Conservation (phyloP, 192 early-diverging fungal species). For the Radiomyces spectabilis region DNA sequence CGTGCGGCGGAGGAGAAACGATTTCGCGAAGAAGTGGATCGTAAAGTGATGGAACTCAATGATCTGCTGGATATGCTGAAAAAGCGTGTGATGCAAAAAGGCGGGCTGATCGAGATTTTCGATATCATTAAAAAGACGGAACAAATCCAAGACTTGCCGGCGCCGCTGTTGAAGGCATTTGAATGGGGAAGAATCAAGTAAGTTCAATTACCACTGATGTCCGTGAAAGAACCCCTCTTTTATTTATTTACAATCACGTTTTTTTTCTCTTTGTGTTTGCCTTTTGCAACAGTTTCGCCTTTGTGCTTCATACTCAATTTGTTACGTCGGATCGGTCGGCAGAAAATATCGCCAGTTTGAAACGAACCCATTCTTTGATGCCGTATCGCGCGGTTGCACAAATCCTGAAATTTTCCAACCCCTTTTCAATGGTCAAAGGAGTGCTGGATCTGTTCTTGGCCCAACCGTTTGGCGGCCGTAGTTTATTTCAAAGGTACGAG, state of each 20-base stretch:
- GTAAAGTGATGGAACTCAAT: slow-evolving; percentile 37
- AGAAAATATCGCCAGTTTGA: slow-evolving; percentile 40
- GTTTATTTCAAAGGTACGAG: slow-evolving; percentile 48
- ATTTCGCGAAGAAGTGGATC: slow-evolving; percentile 39
- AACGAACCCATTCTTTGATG: slow-evolving; percentile 43
- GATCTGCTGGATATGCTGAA: slow-evolving; percentile 40
- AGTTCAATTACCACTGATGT: too few relatives aligned
- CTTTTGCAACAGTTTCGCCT: slow-evolving; percentile 44
- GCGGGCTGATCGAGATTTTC: slow-evolving; percentile 27
- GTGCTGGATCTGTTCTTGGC: slow-evolving; percentile 50
- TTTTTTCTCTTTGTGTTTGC: not conserved
- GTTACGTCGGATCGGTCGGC: slow-evolving; percentile 42
- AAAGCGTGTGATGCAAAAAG: slow-evolving; percentile 30
- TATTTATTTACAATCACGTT: too few relatives aligned
- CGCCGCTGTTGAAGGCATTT: slow-evolving; percentile 31
- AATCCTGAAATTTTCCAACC: slow-evolving; percentile 47
- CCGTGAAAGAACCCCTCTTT: too few relatives aligned
- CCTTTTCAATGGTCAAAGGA: slow-evolving; percentile 46
- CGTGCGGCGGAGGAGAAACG: slow-evolving; percentile 30
- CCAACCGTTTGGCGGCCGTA: slow-evolving; percentile 47
- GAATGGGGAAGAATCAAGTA: slow-evolving; percentile 52
- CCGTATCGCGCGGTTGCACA: slow-evolving; percentile 43
- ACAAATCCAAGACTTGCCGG: slow-evolving; percentile 32
- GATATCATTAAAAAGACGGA: slow-evolving; percentile 22
- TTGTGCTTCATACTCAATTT: slow-evolving; percentile 43